A percentile compares a stretch with the other conserved stretches of the same genome.
These are phyloP conservation scores for Hypoxylon sp. DNA, from an alignment of 2,329 filamentous ascomycete species.

Conservation along the genomic window DNA sequence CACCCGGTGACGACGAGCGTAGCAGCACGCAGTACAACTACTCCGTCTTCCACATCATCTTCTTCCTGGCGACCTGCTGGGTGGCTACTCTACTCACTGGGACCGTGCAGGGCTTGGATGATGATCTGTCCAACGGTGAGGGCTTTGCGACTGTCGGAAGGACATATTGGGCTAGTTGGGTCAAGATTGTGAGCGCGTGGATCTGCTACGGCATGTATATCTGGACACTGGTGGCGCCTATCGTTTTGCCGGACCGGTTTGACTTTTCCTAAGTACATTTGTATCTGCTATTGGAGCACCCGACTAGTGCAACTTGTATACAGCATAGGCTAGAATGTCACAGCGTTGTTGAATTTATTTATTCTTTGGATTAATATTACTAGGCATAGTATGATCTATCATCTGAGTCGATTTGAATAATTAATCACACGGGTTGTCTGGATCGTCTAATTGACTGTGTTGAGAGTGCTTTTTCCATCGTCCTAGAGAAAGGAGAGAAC, in stretches of 20 bases:
- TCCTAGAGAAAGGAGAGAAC: too few species aligned
- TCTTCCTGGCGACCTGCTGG: constrained; percentile 96
- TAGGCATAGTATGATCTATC: not conserved
- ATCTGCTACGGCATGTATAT: constrained; percentile 94
- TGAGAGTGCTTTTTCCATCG: too few species aligned
- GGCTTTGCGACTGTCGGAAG: constrained; percentile 90
- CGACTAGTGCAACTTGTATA: not conserved
- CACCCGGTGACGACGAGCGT: constrained; percentile 88
- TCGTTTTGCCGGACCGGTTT: constrained; percentile 88
- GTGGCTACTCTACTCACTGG: constrained; percentile 87
- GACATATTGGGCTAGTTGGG: constrained; percentile 98
- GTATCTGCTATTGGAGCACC: not conserved
- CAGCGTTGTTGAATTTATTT: constrained; percentile 6
- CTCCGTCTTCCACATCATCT: constrained; percentile 95
- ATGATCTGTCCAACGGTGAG: constrained; percentile 78
- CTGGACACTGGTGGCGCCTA: constrained; percentile 92
- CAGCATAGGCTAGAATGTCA: constrained; percentile 1
- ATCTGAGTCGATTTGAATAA: not conserved
- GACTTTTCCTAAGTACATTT: constrained; percentile 64
- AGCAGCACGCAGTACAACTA: constrained; percentile 96
- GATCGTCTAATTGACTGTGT: not conserved
- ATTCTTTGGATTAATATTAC: not conserved
- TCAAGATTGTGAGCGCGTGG: constrained; percentile 98
- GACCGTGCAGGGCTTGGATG: constrained; percentile 47
- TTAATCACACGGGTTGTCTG: not conserved